These are phyloP conservation scores for Fusarium siculi DNA, from an alignment of 2,329 filamentous ascomycete species.

Conservation along the genomic window DNA sequence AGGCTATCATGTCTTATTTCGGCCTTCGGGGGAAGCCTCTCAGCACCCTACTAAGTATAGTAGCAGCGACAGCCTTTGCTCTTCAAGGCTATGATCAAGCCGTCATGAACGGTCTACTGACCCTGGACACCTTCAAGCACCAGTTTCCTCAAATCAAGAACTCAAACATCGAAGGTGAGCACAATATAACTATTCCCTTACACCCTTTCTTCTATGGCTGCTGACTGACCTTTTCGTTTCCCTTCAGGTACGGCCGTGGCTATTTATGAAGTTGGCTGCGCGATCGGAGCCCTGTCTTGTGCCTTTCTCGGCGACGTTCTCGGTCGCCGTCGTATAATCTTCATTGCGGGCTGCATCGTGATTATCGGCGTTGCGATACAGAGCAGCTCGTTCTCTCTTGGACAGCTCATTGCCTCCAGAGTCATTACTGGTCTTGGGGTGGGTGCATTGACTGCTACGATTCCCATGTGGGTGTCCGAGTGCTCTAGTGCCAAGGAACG, in stretches of 20 bases:
- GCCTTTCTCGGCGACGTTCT: not conserved
- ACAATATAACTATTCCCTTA: rapidly evolving
- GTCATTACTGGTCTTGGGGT: not conserved
- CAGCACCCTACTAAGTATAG: not conserved
- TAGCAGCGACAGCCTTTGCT: not conserved
- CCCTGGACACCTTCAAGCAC: not conserved
- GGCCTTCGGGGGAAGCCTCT: not conserved
- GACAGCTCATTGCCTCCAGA: not conserved
- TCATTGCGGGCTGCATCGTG: not conserved
- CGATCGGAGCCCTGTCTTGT: not conserved
- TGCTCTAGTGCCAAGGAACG: not conserved
- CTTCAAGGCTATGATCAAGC: not conserved
- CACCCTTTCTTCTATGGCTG: too few relatives aligned
- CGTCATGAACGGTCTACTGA: not conserved
- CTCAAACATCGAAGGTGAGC: not conserved
- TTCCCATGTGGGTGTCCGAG: not conserved
- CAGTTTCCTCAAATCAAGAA: not conserved
- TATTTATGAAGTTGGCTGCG: not conserved
- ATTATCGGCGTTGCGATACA: not conserved
- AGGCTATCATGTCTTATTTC: not conserved
- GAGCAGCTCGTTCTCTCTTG: not conserved
- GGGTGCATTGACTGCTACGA: not conserved
- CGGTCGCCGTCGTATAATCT: not conserved
- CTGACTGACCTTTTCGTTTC: not conserved
- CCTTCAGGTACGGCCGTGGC: not conserved